Evolutionary conservation across 2,329 filamentous ascomycete species (phyloP), one percentile per base, ranked within the genome.

Genomic region (Nannizziopsis arthrosporioides): DNA sequence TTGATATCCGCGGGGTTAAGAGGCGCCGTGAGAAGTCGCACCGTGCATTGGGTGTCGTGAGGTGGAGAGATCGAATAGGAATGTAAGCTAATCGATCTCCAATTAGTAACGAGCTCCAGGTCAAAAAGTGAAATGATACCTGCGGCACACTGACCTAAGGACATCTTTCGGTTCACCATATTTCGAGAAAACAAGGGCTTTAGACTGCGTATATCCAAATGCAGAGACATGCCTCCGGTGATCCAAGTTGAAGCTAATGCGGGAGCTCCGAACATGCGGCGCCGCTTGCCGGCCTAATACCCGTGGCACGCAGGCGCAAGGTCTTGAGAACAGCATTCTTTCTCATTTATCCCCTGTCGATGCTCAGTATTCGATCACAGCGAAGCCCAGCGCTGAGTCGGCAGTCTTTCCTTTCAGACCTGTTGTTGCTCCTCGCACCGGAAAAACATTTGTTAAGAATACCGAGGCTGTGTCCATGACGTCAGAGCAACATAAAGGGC

Each of bases 1-100:
- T 98, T 98, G 67, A 98, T 85, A 69, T 98, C 92, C 61, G 92
- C 89, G 18, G 92, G 92, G 71, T 98, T 98, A 66, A 98, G 86
- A 49, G 92, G 87, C 1, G 88, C 81, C 30, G 89, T 85, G 59
- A 98, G 85, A 59, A 92, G 82, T 65, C 87, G 86, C 51, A 98
- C 73, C 47, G 90, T 88, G 56, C 93, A 70, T 54, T 76, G 71
- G 48, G 76, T 70, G 42, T 85, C 82, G 54, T 70, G 60, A 4
- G 70, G 70, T 7, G 71, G 62, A 5, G 70, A 70, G 47, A 73
- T 70, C 7, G 71, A 73, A 56, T 73, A 68, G 27, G 68, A 68
- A 56, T 73, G 71, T 31, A 73, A 63, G 17, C 68, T 63, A 58
- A 41, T 12, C n/a, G 27, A 39, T 34, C 34, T 40, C 38, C 27